Conservation (phyloP, 2,329 filamentous ascomycete genomes). For the Magnaporthales sp. region DNA sequence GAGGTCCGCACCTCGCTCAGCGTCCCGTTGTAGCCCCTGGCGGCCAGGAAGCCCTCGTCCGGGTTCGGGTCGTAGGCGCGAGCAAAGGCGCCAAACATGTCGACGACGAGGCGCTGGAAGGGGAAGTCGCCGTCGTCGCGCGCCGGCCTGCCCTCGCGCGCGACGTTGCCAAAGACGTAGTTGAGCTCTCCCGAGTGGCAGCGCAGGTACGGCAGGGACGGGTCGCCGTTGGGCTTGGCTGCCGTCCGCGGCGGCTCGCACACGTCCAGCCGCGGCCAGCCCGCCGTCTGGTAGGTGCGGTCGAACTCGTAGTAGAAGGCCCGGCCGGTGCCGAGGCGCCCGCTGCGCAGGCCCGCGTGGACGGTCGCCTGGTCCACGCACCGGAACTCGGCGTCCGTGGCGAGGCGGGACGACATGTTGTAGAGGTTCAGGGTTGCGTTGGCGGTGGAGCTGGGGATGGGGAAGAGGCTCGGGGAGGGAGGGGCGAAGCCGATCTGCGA, state of each 20-base stretch:
- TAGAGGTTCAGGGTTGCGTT: conserved; percentile 44
- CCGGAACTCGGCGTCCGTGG: conserved; percentile 50
- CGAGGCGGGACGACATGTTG: conserved; percentile 43
- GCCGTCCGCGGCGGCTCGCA: conserved; percentile 31
- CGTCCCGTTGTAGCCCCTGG: conserved; percentile 28
- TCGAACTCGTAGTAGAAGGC: conserved; percentile 54
- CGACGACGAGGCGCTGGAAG: conserved; percentile 29
- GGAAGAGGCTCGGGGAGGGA: conserved; percentile 35
- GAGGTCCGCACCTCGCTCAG: conserved; percentile 15
- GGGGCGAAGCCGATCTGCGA: conserved; percentile 21
- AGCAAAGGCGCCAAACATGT: conserved; percentile 43
- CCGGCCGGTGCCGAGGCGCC: conserved; percentile 28
- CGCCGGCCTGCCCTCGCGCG: conserved; percentile 28
- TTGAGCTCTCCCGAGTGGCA: conserved; percentile 49
- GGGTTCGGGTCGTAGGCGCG: conserved; percentile 42
- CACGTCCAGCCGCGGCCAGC: conserved; percentile 42
- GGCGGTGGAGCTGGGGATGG: conserved; percentile 31
- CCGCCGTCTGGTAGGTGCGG: conserved; percentile 42
- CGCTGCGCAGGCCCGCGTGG: conserved; percentile 34
- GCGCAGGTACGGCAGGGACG: conserved; percentile 35
- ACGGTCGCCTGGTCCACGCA: conserved; percentile 52
- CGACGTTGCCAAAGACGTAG: conserved; percentile 44
- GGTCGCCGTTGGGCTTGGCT: conserved; percentile 30
- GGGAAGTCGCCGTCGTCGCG: conserved; percentile 34
- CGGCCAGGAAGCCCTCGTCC: conserved; percentile 30